Conservation (phyloP, 169 alveolate species). For the Amoebophrya sp. region DNA sequence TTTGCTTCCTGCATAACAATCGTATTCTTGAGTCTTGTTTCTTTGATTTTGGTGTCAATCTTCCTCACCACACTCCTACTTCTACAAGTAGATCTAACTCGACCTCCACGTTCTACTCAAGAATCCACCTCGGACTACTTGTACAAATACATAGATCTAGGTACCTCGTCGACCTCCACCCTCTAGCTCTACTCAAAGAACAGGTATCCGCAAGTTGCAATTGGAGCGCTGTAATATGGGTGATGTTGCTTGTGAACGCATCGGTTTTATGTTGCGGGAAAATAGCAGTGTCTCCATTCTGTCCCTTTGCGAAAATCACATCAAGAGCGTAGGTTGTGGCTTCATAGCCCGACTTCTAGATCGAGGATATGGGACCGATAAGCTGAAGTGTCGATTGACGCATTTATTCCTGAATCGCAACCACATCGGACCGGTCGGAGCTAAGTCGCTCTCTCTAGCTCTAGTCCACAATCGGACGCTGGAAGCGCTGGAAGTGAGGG, state of each 20-base stretch:
- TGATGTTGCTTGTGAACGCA: neutral
- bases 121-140: too few relatives aligned
- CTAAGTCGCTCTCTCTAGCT: neutral
- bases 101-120: too few relatives aligned
- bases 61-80: neutral
- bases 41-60: neutral
- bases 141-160: too few relatives aligned
- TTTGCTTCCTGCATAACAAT: neutral
- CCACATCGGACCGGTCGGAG: conserved; percentile 15
- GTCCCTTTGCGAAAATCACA: neutral
- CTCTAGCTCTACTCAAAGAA: too few relatives aligned
- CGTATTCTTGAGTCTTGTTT: neutral
- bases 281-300: neutral
- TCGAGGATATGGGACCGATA: neutral
- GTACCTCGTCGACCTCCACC: too few relatives aligned
- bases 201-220: conserved; percentile 10
- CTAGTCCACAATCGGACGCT: neutral
- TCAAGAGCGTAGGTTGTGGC: neutral
- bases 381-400: neutral
- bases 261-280: neutral
- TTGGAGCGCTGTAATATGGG: neutral
- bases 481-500: neutral
- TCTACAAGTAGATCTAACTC: too few relatives aligned
- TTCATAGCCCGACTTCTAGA: neutral
- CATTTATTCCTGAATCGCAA: neutral